Base-by-base conservation (phyloP, 2,329 filamentous ascomycete species). In the Chrysoporthe cubensis region DNA sequence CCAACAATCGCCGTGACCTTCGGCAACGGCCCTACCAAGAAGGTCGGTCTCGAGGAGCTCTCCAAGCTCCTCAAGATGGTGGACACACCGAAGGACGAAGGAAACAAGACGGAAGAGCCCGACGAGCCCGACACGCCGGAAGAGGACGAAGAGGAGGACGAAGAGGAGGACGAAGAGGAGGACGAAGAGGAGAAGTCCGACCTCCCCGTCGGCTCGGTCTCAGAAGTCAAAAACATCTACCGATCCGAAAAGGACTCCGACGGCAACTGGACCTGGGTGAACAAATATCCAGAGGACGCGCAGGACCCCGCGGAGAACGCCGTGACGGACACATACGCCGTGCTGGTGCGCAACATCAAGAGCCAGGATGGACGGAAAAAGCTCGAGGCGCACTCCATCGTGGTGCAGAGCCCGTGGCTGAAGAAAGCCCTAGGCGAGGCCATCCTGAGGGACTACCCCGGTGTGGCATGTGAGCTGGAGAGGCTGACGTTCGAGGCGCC, bases 321-420 rank as follows among this genome's bases (percentile, higher is more conserved):
- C 21, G 83, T 88, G 71, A 90, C 87, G 1, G 83, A 84, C 46
- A 87, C 86, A 71, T 90, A 84, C 73, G 88, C 88, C 1, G 79
- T 90, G 61, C 78, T 90, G 40, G 82, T 88, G 1, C 84, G 87
- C 57, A 86, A 90, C 73, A 79, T 82, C 66, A 87, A 85, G 76
- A 83, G 83, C 72, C 83, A 82, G 59, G 84, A 90, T 73, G 85
- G 86, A 40, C 83, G 85, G 66, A 89, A 88, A 75, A 86, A 85
- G 58, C 83, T 90, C 43, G 79, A 85, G 65, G 82, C 90, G 34
- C 82, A 91, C 72, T 88, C 86, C 59, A 85, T 92, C 67, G 82
- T 90, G 57, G 78, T 91, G 6, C 89, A 92, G 75, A 89, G 85
- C 26, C 86, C 88, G 1, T 80, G 83, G 65, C 78, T 92, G 56